A percentile compares a stretch with the other conserved stretches of the same genome.
Conservation (phyloP, 73 alveolate species). For the Tetrahymena elliotti region DNA sequence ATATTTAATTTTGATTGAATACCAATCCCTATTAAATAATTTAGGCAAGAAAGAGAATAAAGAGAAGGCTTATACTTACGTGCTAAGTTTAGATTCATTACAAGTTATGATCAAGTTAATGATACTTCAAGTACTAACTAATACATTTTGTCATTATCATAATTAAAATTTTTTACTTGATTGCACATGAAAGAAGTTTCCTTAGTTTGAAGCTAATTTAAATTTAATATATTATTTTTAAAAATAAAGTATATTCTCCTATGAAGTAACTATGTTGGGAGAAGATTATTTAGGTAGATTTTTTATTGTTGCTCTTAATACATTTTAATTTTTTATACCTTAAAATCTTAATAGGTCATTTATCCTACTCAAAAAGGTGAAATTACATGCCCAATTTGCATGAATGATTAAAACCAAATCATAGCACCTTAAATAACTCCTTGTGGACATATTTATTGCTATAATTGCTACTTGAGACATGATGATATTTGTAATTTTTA, state of each 20-base stretch:
- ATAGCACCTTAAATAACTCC: conserved; percentile 31
- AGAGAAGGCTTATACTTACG: not conserved
- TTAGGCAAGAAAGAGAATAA: not conserved
- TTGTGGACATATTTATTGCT: conserved; percentile 35
- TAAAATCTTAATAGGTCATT: not conserved
- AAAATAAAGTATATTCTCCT: not conserved
- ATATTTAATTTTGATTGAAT: not conserved
- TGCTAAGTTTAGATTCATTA: not conserved
- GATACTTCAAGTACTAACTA: not conserved
- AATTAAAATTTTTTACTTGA: not conserved
- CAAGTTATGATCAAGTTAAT: not conserved
- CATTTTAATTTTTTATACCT: no score
- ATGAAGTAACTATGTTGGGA: not conserved
- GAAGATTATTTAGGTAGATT: not conserved
- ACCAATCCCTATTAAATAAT: not conserved
- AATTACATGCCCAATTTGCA: conserved; percentile 38
- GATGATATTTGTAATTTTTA: not conserved
- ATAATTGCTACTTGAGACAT: conserved; percentile 13
- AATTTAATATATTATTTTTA: no score
- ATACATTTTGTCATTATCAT: not conserved
- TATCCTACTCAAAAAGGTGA: not conserved
- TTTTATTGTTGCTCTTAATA: not conserved
- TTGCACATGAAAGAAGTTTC: not conserved
- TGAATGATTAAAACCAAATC: conserved; percentile 14
- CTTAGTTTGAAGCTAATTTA: not conserved